Evolutionary conservation across 768 basidiomycete species (phyloP).

Genomic region (Cystobasidium ongulense): DNA sequence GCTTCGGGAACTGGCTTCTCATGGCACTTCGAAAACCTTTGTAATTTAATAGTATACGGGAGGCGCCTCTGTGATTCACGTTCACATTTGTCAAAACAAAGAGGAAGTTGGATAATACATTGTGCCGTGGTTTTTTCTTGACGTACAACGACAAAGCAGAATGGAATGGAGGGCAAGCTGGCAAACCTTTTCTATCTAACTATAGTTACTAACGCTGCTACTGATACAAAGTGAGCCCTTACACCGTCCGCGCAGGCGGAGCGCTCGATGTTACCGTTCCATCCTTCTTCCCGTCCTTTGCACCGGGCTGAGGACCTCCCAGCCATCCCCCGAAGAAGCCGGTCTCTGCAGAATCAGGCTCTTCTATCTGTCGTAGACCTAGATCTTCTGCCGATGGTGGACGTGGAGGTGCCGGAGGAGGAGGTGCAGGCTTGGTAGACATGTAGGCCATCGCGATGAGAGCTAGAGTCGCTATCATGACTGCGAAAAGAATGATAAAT

Average conservation of each 20-base stretch:
- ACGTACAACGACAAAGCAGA: too few species aligned
- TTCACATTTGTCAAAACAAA: too few species aligned
- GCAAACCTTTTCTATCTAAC: too few species aligned
- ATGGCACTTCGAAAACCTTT: too few species aligned
- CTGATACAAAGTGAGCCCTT: too few species aligned
- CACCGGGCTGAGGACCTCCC: neutral
- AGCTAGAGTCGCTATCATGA: slow-evolving; percentile 24
- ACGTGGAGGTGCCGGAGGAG: slow-evolving; percentile 11
- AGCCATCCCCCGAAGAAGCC: slow-evolving; percentile 25
- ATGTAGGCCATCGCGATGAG: slow-evolving; percentile 20
- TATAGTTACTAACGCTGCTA: too few species aligned
- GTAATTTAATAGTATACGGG: too few species aligned
- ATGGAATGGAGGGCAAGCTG: too few species aligned
- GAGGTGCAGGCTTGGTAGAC: slow-evolving; percentile 21
- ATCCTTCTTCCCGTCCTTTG: neutral
- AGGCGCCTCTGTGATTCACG: too few species aligned
- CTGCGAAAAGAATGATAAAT: slow-evolving; percentile 9
- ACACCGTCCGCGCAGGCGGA: neutral
- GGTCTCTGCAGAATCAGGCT: slow-evolving; percentile 26
- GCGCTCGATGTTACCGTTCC: slow-evolving; percentile 1
- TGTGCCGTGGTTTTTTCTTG: too few species aligned
- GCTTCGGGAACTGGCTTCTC: too few species aligned
- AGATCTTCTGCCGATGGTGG: slow-evolving; percentile 28
- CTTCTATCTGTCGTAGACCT: slow-evolving; percentile 21
- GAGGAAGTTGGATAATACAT: too few species aligned